Percentiles rank a stretch among this genome's conserved stretches.
Evolutionary conservation across 768 basidiomycete genomes (phyloP).

Genomic region (Naematelia aurantialba): DNA sequence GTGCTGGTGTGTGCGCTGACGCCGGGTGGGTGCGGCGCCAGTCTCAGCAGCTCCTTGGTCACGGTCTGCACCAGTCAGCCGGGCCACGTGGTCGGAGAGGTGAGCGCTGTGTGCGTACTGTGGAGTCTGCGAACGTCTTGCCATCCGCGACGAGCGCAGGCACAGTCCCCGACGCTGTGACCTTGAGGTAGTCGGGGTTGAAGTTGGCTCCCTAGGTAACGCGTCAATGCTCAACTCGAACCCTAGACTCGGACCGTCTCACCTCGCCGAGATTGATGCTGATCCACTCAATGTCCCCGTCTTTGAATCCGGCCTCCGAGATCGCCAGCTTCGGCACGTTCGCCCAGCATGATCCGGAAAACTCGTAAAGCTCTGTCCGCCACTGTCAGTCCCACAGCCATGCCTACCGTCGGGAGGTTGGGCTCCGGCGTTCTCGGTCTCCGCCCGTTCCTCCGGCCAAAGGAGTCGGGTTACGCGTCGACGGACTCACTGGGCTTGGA

Average conservation of each 20-base stretch:
- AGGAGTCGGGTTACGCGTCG: too few species aligned
- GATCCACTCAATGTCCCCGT: conserved; percentile 34
- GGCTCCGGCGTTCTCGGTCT: too few species aligned
- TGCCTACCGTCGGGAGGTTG: too few species aligned
- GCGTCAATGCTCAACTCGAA: not conserved
- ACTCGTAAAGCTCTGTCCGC: conserved; percentile 37
- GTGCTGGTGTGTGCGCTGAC: conserved; percentile 35
- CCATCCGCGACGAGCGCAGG: conserved; percentile 37
- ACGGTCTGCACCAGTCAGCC: conserved; percentile 19
- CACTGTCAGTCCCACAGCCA: not conserved
- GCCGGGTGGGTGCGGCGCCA: conserved; percentile 38
- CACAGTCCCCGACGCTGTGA: conserved; percentile 40
- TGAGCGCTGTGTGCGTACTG: conserved; percentile 23
- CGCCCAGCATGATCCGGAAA: conserved; percentile 41
- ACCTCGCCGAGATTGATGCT: conserved; percentile 40
- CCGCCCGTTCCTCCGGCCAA: not conserved
- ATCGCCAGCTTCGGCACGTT: conserved; percentile 42
- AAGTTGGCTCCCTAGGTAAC: conserved; percentile 38
- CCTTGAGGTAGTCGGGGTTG: conserved; percentile 42
- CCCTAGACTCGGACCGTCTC: conserved; percentile 10
- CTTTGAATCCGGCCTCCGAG: conserved; percentile 27
- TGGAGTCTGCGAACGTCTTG: conserved; percentile 35
- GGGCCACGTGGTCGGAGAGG: not conserved
- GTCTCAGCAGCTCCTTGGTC: conserved; percentile 24
- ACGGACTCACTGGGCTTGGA: not conserved